Evolutionary conservation across 1,284 basidiomycete genomes (phyloP), one percentile per base, ranked within the genome.

Genomic region (Fomitopsis betulina): DNA sequence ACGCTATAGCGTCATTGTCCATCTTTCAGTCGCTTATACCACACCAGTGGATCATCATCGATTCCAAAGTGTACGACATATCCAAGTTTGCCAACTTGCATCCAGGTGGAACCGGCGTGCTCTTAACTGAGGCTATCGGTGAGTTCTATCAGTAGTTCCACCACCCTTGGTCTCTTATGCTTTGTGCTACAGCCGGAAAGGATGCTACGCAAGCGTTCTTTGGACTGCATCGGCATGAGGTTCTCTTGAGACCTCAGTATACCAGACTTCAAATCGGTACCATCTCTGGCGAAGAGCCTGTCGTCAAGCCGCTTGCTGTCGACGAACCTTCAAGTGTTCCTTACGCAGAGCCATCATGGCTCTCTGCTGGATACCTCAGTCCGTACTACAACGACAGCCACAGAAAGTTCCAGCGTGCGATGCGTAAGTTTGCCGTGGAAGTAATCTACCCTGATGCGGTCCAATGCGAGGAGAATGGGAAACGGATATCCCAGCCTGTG

Each of bases 171-270:
- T n/a, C 10, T 15, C 25, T 50, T 2, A 30, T 23, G 5, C 10
- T 12, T 32, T 21, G 10, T 13, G 15, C 21, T 3, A 54, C 43
- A 81, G 86, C 85, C 35, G 87, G 87, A 6, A 81, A 92, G 69
- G 95, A 98, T 65, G 92, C 93, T 0, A 96, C 95, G 1, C 79
- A 93, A 35, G 82, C 82, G 0, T 98, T 98, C 82, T 98, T 91
- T 64, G 88, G 91, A n/a, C 81, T 98, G 54, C 95, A 98, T 71
- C 82, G 94, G 25, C 85, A 90, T 51, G 94, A 97, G 68, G 87
- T 97, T 23, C 82, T 98, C 13, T 76, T 84, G 35, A 87, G 87
- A 58, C 89, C 92, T 0, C 89, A 93, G 70, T 95, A 94, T 67
- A 79, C 82, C 8, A 84, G 91, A 13, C 80, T 94, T n/a, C 86